These are phyloP conservation scores for Alternaria alternata DNA, from an alignment of 2,329 filamentous ascomycete genomes.

Conservation along the genomic window DNA sequence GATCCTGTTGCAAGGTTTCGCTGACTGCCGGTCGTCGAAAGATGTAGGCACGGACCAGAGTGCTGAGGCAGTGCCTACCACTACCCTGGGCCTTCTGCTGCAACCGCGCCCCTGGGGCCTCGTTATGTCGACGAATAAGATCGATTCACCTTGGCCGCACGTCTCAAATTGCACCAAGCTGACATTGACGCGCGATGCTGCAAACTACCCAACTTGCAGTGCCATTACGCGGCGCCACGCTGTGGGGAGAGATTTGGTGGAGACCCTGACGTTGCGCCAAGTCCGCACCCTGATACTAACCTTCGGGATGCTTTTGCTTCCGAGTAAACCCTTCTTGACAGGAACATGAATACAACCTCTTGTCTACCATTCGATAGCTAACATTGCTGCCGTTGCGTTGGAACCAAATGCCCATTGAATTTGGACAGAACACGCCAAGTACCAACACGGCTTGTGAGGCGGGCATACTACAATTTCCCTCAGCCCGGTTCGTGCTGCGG, in stretches of 20 bases:
- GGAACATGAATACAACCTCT: not conserved
- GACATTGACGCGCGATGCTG: slow-evolving; percentile 2
- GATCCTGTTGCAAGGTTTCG: slow-evolving; percentile 12
- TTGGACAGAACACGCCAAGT: not conserved
- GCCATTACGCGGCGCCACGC: slow-evolving; percentile 19
- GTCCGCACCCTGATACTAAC: not conserved
- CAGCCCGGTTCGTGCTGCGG: not conserved
- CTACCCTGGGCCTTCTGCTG: slow-evolving; percentile 15
- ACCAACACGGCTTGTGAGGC: not conserved
- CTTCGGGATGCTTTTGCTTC: not conserved
- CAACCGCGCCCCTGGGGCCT: slow-evolving; percentile 18
- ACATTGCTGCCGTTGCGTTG: not conserved
- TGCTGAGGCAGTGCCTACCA: slow-evolving; percentile 20
- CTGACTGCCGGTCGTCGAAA: slow-evolving; percentile 15
- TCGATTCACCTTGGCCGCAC: not conserved
- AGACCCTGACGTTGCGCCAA: slow-evolving; percentile 20
- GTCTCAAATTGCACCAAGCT: slow-evolving; percentile 5
- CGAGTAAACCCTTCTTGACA: not conserved
- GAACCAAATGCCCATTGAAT: not conserved
- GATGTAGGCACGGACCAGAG: slow-evolving; percentile 17
- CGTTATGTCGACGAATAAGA: slow-evolving; percentile 11
- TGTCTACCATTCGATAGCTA: not conserved
- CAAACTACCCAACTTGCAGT: slow-evolving; percentile 2
- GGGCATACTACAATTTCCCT: slow-evolving; percentile 4
- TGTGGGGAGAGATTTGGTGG: slow-evolving; percentile 9